Conservation (phyloP, 2,329 filamentous ascomycete genomes). For the Fusarium siculi region DNA sequence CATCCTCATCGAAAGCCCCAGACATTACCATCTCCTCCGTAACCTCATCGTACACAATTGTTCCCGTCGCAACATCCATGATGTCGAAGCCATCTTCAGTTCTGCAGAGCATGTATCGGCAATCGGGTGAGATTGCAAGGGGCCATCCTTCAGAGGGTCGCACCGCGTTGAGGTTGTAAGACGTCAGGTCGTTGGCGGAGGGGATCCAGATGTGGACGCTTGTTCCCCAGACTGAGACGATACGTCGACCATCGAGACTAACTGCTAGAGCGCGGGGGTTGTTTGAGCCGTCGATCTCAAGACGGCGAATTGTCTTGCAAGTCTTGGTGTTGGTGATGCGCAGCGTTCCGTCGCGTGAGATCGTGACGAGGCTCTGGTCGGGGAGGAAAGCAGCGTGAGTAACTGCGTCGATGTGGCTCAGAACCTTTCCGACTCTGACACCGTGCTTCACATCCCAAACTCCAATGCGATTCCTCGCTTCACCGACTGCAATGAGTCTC, state of each 20-base stretch:
- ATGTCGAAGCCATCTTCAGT: conserved; percentile 56
- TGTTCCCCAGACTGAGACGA: conserved; percentile 53
- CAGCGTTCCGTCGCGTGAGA: conserved; percentile 52
- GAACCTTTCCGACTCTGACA: conserved; percentile 45
- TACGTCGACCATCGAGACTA: conserved; percentile 46
- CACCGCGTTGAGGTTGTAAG: conserved; percentile 50
- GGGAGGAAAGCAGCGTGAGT: conserved; percentile 52
- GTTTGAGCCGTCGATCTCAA: conserved; percentile 48
- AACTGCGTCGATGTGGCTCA: conserved; percentile 51
- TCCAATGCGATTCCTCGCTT: conserved; percentile 44
- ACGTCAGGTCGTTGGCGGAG: conserved; percentile 46
- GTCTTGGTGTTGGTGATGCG: conserved; percentile 49
- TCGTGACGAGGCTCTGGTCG: conserved; percentile 48
- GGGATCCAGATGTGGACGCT: conserved; percentile 53
- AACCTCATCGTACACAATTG: conserved; percentile 44
- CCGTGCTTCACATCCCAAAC: conserved; percentile 49
- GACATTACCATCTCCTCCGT: conserved; percentile 48
- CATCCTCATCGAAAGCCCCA: conserved; percentile 50
- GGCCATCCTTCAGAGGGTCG: conserved; percentile 54
- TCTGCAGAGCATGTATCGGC: conserved; percentile 51
- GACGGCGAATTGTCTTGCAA: conserved; percentile 50
- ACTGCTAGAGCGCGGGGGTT: conserved; percentile 50
- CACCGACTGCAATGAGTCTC: conserved; percentile 46
- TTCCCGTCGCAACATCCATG: conserved; percentile 51
- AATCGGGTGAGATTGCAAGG: conserved; percentile 52